Conservation (phyloP, 495 filamentous ascomycete species). For the Haplographium delicatum region DNA sequence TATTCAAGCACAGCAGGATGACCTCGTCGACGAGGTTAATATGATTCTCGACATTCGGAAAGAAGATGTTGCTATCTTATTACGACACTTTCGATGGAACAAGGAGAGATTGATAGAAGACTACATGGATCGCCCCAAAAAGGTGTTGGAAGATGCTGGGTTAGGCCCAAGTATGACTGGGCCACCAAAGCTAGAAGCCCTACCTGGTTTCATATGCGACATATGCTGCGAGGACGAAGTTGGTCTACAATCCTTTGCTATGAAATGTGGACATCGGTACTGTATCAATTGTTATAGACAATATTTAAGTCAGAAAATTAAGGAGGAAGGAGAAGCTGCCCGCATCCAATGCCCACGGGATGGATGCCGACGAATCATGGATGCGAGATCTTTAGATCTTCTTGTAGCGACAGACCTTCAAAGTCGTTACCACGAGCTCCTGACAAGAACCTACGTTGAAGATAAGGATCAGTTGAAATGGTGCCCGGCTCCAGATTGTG, state of each 20-base stretch:
- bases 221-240: constrained; percentile 92
- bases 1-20: constrained; percentile 76
- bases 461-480: constrained; percentile 92
- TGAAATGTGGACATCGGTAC: constrained; percentile 95
- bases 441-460: constrained; percentile 93
- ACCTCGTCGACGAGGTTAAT: constrained; percentile 81
- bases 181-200: constrained; percentile 58
- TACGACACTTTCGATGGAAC: constrained; percentile 89
- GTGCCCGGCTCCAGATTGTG: constrained; percentile 95
- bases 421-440: constrained; percentile 74
- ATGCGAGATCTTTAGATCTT: constrained; percentile 79
- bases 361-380: constrained; percentile 83
- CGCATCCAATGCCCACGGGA: constrained; percentile 90
- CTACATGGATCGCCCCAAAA: constrained; percentile 80
- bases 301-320: constrained; percentile 87
- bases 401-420: constrained; percentile 71
- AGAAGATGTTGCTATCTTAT: constrained; percentile 81
- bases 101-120: constrained; percentile 89
- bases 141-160: constrained; percentile 81
- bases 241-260: constrained; percentile 80
- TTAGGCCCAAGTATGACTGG: constrained; percentile 60
- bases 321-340: constrained; percentile 89
- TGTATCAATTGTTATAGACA: constrained; percentile 90
- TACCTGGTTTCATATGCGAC: constrained; percentile 80
- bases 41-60: constrained; percentile 80